These are phyloP conservation scores for Scedosporium dehoogii DNA, from an alignment of 2,329 filamentous ascomycete species.

Conservation along the genomic window DNA sequence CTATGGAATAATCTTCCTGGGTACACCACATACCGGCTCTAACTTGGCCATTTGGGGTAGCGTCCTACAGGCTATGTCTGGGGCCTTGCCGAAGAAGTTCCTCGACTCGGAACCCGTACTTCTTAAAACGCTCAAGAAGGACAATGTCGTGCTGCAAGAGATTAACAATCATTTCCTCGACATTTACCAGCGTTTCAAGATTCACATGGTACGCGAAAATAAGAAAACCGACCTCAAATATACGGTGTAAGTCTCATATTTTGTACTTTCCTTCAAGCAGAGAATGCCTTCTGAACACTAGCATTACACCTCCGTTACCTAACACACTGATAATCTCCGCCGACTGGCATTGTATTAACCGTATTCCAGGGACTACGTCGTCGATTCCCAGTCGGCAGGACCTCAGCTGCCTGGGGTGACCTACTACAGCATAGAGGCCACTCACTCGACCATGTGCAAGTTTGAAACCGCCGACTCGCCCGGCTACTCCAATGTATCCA, in stretches of 20 bases:
- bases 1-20: conserved; percentile 66
- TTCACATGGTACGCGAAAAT: conserved; percentile 70
- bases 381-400: conserved; percentile 60
- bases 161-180: conserved; percentile 67
- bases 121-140: conserved; percentile 58
- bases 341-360: neutral
- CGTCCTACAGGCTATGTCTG: conserved; percentile 58
- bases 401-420: conserved; percentile 60
- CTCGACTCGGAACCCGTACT: conserved; percentile 59
- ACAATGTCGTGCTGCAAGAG: conserved; percentile 64
- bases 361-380: conserved; percentile 41
- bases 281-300: too few relatives aligned
- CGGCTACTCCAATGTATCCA: conserved; percentile 48
- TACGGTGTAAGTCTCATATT: conserved; percentile 31
- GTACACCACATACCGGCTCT: conserved; percentile 64
- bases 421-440: conserved; percentile 65
- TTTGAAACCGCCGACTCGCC: conserved; percentile 55
- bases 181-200: conserved; percentile 58
- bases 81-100: conserved; percentile 54
- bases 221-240: conserved; percentile 60
- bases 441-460: conserved; percentile 65
- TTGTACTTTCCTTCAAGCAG: too few relatives aligned
- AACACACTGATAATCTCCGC: neutral
- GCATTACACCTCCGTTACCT: neutral
- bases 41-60: conserved; percentile 59